These are phyloP conservation scores for Trichophyton simii DNA, from an alignment of 2,329 filamentous ascomycete species.

Conservation along the genomic window DNA sequence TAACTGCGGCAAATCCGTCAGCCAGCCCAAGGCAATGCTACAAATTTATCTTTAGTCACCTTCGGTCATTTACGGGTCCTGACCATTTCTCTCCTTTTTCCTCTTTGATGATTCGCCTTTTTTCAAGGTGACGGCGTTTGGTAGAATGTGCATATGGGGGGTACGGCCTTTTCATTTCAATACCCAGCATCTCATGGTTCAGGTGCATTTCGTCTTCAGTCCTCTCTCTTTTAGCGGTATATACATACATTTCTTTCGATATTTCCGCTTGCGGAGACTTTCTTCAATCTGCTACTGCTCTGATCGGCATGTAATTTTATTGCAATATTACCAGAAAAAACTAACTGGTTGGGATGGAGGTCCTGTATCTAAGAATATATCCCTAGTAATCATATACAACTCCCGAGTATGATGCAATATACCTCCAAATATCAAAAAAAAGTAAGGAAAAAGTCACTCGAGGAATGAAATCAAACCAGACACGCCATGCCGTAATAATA, in stretches of 20 bases:
- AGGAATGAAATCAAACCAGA: neutral
- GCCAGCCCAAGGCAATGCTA: constrained; percentile 31
- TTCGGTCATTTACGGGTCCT: constrained; percentile 14
- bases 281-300: neutral
- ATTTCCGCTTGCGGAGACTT: neutral
- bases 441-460: neutral
- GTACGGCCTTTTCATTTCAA: neutral
- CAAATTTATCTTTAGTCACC: constrained; percentile 35
- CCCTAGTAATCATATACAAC: constrained; percentile 4
- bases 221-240: neutral
- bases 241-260: neutral
- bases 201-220: neutral
- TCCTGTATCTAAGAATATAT: neutral
- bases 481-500: constrained; percentile 1
- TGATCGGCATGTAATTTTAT: neutral
- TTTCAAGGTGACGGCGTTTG: neutral
- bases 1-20: constrained; percentile 31
- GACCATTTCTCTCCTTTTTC: constrained; percentile 2
- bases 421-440: constrained; percentile 1
- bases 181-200: neutral
- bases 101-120: neutral
- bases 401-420: constrained; percentile 5
- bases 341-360: neutral
- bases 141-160: neutral
- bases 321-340: neutral